Evolutionary conservation across 495 filamentous ascomycete species (phyloP), one percentile per base, ranked within the genome.

Genomic region (Daldinia childiae): DNA sequence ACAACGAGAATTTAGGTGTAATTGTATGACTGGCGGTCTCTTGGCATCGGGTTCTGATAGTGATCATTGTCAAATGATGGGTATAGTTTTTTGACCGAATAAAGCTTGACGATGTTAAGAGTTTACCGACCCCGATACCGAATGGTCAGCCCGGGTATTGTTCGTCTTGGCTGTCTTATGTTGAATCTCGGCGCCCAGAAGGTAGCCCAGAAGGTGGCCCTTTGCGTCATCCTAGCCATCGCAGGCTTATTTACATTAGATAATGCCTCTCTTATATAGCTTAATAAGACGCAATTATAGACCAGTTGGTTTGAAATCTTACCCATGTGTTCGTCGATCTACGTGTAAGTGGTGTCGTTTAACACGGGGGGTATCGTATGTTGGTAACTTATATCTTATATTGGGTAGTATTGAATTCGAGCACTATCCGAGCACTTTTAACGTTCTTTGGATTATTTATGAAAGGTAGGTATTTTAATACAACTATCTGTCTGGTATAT

Each of bases 1-100:
- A 38, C 8, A 39, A 32, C 19, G 21, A 60, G 45, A 9, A 55
- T 48, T 30, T 50, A 24, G 32, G n/a, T 50, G 39, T 51, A 48
- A 62, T 43, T 66, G 68, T 66, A 66, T 58, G 62, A 58, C 62
- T 54, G 63, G 6, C 21, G 52, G 52, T 43, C 43, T 38, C 62
- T 66, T 62, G 52, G 63, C 68, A 32, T 43, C 68, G 58, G 63
- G 12, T 58, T 5, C 58, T 34, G 34, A 58, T 34, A 0, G 24
- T 55, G 21, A 8, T 9, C n/a, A 3, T 27, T 27, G 30, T 54
- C 52, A 48, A 29, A 62, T 27, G 41, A 24, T 43, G 43, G 54
- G 39, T 17, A 9, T 62, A 32, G 7, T 39, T 62, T 62, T 62
- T 66, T 32, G 52, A 34, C 62, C 68, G 62, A 62, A 8, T 17